These are phyloP conservation scores for Ceriops zippeliana DNA, from an alignment of 345 rosid species.

Conservation along the genomic window DNA sequence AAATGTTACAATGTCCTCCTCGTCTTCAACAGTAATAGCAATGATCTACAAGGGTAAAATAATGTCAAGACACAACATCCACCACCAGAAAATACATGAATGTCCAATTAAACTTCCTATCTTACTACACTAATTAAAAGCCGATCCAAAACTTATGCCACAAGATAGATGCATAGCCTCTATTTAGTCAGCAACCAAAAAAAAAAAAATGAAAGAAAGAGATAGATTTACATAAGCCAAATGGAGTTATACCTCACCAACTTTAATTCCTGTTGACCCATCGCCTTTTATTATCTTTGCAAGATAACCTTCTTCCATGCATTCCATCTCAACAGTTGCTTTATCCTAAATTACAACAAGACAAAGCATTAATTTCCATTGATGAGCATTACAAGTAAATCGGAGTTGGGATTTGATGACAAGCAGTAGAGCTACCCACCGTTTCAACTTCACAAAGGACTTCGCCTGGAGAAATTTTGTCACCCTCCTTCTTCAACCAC, in stretches of 20 bases:
- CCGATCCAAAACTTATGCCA: not conserved
- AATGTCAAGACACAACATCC: slow-evolving; percentile 2
- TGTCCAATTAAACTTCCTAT: not conserved
- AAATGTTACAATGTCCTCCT: slow-evolving; percentile 73
- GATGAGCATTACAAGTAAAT: slow-evolving; percentile 6
- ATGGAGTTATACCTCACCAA: slow-evolving; percentile 70
- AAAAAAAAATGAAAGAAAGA: not conserved
- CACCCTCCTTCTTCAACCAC: slow-evolving; percentile 99
- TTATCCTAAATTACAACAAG: slow-evolving; percentile 54
- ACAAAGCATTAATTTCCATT: slow-evolving; percentile 6
- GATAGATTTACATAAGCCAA: not conserved
- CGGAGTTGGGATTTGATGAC: slow-evolving; percentile 5
- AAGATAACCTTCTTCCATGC: slow-evolving; percentile 98
- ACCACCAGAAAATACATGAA: not conserved
- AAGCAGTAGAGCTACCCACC: slow-evolving; percentile 38
- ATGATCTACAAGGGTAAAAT: slow-evolving; percentile 46
- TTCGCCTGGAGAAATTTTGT: slow-evolving; percentile 82
- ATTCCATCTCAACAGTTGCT: slow-evolving; percentile 98
- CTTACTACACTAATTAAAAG: not conserved
- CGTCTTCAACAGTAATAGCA: slow-evolving; percentile 89
- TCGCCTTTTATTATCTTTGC: slow-evolving; percentile 87
- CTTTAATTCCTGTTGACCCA: slow-evolving; percentile 90
- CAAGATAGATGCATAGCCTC: not conserved
- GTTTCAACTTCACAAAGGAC: slow-evolving; percentile 99
- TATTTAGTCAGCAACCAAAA: not conserved